Conservation (phyloP, 257 asterid species). For the Lavandula angustifolia region DNA sequence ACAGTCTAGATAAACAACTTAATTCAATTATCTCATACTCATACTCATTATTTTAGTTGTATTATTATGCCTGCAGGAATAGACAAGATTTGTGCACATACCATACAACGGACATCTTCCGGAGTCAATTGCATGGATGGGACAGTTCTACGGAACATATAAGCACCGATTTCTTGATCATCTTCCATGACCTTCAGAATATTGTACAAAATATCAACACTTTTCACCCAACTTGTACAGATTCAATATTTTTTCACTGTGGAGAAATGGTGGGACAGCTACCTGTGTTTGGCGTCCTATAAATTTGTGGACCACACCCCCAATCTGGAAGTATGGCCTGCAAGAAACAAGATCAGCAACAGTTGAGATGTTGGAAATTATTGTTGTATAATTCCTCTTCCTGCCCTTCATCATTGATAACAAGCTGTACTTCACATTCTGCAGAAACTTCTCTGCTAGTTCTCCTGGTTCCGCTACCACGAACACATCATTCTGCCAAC, state of each 20-base stretch:
- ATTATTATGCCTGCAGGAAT: background rate
- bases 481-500: constrained; percentile 99
- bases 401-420: constrained; percentile 76
- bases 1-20: background rate
- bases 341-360: constrained; percentile 80
- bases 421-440: constrained; percentile 81
- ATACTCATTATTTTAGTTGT: background rate
- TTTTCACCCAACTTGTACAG: constrained; percentile 28
- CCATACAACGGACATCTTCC: constrained; percentile 95
- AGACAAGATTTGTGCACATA: constrained; percentile 37
- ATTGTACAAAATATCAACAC: constrained; percentile 27
- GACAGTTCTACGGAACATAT: constrained; percentile 98
- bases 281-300: constrained; percentile 99
- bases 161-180: constrained; percentile 95
- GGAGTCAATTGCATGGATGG: constrained; percentile 85
- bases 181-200: constrained; percentile 92
- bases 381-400: constrained; percentile 71
- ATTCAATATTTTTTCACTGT: constrained; percentile 17
- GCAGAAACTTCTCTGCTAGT: constrained; percentile 87
- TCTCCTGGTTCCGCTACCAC: constrained; percentile 99
- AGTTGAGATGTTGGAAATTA: constrained; percentile 64
- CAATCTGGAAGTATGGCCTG: constrained; percentile 92
- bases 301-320: constrained; percentile 95
- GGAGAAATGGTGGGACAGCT: constrained; percentile 9
- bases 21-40: constrained; percentile 28